Base-by-base conservation (phyloP, 1,139 yeast species). In the Protomyces macrosporus region DNA sequence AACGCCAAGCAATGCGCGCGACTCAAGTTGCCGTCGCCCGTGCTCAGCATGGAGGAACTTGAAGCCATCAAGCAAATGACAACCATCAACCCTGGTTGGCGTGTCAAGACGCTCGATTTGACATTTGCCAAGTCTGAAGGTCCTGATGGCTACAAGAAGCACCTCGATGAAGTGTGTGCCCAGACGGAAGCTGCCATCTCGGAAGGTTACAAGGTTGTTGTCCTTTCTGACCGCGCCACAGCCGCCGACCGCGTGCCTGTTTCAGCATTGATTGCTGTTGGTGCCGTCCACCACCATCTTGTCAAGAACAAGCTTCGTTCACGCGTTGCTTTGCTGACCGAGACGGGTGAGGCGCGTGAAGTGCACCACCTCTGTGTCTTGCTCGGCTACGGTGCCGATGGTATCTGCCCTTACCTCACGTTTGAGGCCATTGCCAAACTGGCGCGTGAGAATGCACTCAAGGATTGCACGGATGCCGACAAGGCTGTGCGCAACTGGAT, bases 371-470 rank as follows among this genome's bases (percentile, higher is more conserved):
- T 90, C 75, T 90, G 97, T 80, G 91, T 91, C 71, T 81, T 93
- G 71, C 84, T 93, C 45, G 98, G 98, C 69, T 93, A 93, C 74
- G 98, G 98, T 81, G 96, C 95, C 68, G 98, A 93, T 78, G 98
- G 90, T 69, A 81, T 93, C 72, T 88, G 88, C 77, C 98, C 98
- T 60, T 93, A 90, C 79, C 79, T 93, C 75, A 96, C 95, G 16
- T 83, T 91, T 78, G 97, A 93, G 76, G 86, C 97, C 14, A 79
- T 93, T 72, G 78, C 88, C 67, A 87, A 89, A 79, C 85, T 93
- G 88, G 87, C 87, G 77, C 79, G 81, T 63, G 97, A 91, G 76
- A 87, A 87, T 6, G 80, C 93, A 71, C 82, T 84, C 71, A 82
- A 84, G 68, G 82, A 78, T 55, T 75, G 77, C 16, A 75, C 88